Evolutionary conservation across 345 rosid genomes (phyloP).

Genomic region (Camelina sativa): DNA sequence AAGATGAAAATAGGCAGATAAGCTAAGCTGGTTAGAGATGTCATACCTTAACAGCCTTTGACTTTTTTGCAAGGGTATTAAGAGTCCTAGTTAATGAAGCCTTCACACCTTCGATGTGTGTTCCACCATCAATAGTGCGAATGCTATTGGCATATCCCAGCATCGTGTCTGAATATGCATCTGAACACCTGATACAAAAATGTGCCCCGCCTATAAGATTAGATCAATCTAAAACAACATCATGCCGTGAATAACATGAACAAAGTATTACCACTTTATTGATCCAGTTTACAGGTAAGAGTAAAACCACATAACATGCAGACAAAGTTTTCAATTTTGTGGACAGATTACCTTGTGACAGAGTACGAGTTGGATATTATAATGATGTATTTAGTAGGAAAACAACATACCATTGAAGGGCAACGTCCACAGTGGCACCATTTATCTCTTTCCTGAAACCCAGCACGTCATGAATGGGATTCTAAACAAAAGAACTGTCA

Average conservation of each 20-base stretch:
- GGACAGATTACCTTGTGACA: slow-evolving; percentile 8
- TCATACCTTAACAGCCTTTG: slow-evolving; percentile 81
- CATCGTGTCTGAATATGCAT: slow-evolving; percentile 96
- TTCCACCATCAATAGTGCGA: slow-evolving; percentile 96
- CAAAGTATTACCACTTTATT: slow-evolving; percentile 7
- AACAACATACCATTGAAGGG: slow-evolving; percentile 84
- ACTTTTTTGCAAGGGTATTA: slow-evolving; percentile 83
- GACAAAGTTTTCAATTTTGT: too few relatives aligned
- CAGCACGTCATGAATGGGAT: slow-evolving; percentile 83
- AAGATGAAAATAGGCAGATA: slow-evolving; percentile 14
- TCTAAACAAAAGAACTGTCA: slow-evolving; percentile 59
- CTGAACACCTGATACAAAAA: slow-evolving; percentile 72
- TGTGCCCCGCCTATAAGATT: slow-evolving; percentile 30
- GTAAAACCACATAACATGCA: slow-evolving; percentile 15
- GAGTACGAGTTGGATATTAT: slow-evolving; percentile 5
- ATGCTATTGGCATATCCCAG: slow-evolving; percentile 98
- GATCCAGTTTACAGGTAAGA: slow-evolving; percentile 23
- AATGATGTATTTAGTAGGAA: slow-evolving; percentile 6
- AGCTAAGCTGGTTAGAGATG: slow-evolving; percentile 22
- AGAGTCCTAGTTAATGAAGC: slow-evolving; percentile 91
- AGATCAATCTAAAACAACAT: slow-evolving; percentile 1
- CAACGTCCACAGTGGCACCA: slow-evolving; percentile 72
- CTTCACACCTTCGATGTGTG: slow-evolving; percentile 94
- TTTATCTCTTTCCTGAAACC: slow-evolving; percentile 70
- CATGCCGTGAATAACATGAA: slow-evolving; percentile 15